Base-by-base conservation (phyloP, 345 rosid genomes). In the Camelina sativa region DNA sequence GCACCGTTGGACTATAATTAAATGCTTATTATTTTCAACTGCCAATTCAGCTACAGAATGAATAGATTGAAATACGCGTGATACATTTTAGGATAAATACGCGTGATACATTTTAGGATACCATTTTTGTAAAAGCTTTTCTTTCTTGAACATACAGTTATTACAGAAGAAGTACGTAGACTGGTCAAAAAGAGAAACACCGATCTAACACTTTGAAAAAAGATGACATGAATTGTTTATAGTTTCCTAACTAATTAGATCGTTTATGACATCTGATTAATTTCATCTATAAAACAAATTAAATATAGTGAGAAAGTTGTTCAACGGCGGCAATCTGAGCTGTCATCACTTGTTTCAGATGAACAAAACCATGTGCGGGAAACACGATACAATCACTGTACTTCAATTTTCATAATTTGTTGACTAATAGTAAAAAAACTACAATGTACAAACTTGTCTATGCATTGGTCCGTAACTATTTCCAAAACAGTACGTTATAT, bases 321-420 rank as follows among this genome's bases (percentile, higher is more conserved):
- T 70, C 58, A 70, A 59, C 46, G 16, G 53, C 58, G 16, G 53
- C 58, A 23, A 47, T 20, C 5, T 50, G 6, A 67, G 58, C 66
- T 59, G 47, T 12, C 47, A 53, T 32, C 52, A 62, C 54, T 72
- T 72, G 53, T 62, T 48, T 51, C 20, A 62, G 53, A 72, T 62
- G 63, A 30, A 11, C 34, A 69, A 43, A 56, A 56, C 34, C 73
- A 69, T 57, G 34, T 57, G 65, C 17, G 53, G 34, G 20, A 23
- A n/a, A 34, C n/a, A 59, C 67, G 35, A 17, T 17, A 16, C 37
- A 34, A 34, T 34, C 37, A 34, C 37, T 34, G 9, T 28, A 28
- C 0, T 34, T 34, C 37, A 9, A 34, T 34, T 28, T 28, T 28
- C 30, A 28, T 28, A 28, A 28, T 28, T 28, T 28, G 5, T 28